phyloP scores from a whole-genome alignment of 2,329 filamentous ascomycete species.

The Claviceps pazoutovae region DNA sequence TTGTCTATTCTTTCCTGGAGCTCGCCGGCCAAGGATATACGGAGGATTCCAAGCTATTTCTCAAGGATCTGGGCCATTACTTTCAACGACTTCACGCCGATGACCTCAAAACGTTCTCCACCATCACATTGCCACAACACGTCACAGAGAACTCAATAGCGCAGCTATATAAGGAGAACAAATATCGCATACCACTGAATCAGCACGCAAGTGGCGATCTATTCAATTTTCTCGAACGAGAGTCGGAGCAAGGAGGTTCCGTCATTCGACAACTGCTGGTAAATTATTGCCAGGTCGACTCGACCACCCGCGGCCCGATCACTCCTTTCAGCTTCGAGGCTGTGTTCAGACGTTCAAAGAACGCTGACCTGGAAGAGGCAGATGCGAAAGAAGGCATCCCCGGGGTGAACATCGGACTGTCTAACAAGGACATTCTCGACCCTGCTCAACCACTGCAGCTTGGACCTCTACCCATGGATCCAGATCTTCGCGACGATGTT shows the following conservation, averaged over 20 bases:
- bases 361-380: constrained; percentile 47
- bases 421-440: constrained; percentile 46
- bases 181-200: constrained; percentile 83
- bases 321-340: constrained; percentile 51
- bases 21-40: constrained; percentile 59
- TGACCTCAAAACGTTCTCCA: constrained; percentile 62
- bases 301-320: constrained; percentile 46
- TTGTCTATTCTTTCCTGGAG: constrained; percentile 83
- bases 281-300: constrained; percentile 42
- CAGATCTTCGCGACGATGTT: constrained; percentile 70
- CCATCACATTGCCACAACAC: constrained; percentile 64
- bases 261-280: constrained; percentile 64
- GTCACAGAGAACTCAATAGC: constrained; percentile 62
- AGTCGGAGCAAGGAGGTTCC: constrained; percentile 64
- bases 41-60: constrained; percentile 60
- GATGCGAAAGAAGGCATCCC: constrained; percentile 53
- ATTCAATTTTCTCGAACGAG: constrained; percentile 80
- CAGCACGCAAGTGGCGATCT: constrained; percentile 69
- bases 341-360: constrained; percentile 41
- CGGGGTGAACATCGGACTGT: constrained; percentile 46
- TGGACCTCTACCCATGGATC: constrained; percentile 71
- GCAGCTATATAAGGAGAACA: constrained; percentile 70
- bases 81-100: constrained; percentile 72
- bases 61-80: constrained; percentile 48
- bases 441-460: constrained; percentile 51